A percentile compares a stretch with the other conserved stretches of the same genome.
Evolutionary conservation across 768 basidiomycete genomes (phyloP).

Genomic region (Dentipellis fragilis): DNA sequence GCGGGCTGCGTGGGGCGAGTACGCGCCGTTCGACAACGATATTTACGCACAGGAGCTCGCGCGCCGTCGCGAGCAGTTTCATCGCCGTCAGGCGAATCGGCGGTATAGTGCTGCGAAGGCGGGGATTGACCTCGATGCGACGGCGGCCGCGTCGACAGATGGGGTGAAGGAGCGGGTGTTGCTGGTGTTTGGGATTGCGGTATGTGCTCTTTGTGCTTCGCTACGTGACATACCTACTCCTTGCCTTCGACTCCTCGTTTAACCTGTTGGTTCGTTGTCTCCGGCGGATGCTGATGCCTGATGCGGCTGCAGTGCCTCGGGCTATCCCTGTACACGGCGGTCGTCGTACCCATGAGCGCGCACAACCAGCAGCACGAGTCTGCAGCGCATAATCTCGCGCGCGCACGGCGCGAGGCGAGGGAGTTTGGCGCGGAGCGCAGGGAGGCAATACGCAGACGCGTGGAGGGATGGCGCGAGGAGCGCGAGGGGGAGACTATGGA

Average conservation of each 20-base stretch:
- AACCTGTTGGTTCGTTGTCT: no score
- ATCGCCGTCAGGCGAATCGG: constrained; percentile 12
- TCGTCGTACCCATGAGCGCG: constrained; percentile 26
- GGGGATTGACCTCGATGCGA: constrained; percentile 20
- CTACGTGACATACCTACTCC: neutral
- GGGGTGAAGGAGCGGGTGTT: constrained; percentile 35
- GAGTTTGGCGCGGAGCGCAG: constrained; percentile 46
- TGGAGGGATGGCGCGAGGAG: constrained; percentile 24
- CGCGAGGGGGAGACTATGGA: neutral
- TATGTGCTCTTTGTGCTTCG: constrained; percentile 16
- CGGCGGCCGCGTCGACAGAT: constrained; percentile 23
- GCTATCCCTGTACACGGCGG: constrained; percentile 32
- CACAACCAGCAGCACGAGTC: constrained; percentile 36
- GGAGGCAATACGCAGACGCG: constrained; percentile 38
- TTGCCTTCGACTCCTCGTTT: constrained; percentile 11
- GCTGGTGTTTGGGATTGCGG: constrained; percentile 37
- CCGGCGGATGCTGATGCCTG: neutral
- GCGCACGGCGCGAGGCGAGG: constrained; percentile 47
- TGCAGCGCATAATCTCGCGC: constrained; percentile 48
- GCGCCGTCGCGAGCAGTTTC: constrained; percentile 29
- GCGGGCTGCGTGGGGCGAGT: constrained; percentile 2
- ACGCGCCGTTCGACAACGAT: constrained; percentile 22
- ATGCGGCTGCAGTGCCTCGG: constrained; percentile 17
- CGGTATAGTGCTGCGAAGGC: constrained; percentile 6
- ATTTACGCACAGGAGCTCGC: constrained; percentile 43